A percentile compares a stretch with the other conserved stretches of the same genome.
Conservation (phyloP, 2,329 filamentous ascomycete species). For the Mycosphaerella sp. region DNA sequence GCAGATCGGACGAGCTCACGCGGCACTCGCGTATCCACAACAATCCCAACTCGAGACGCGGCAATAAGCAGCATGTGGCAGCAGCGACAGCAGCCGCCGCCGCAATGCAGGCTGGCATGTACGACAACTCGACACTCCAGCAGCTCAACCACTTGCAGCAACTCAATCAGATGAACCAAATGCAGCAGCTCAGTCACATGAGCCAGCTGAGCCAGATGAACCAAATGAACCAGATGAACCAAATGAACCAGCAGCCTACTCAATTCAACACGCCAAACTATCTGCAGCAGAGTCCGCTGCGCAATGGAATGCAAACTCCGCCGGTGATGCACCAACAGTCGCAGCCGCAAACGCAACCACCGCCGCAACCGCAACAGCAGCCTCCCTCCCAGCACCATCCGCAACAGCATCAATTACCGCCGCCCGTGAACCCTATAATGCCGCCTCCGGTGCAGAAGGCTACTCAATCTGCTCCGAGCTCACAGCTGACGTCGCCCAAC, state of each 20-base stretch:
- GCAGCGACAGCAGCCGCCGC: constrained; percentile 53
- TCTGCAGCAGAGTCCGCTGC: constrained; percentile 2
- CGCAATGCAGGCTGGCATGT: constrained; percentile 47
- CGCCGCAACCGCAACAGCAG: constrained; percentile 12
- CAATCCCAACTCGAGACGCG: constrained; percentile 93
- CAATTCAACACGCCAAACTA: constrained; percentile 9
- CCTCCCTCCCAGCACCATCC: constrained; percentile 13
- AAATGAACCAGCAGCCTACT: constrained; percentile 13
- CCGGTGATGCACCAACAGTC: constrained; percentile 12
- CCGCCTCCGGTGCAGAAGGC: constrained; percentile 50
- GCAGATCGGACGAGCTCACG: constrained; percentile 90
- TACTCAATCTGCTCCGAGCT: constrained; percentile 81
- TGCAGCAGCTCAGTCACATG: constrained; percentile 24
- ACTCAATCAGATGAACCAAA: constrained; percentile 66
- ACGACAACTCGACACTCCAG: constrained; percentile 42
- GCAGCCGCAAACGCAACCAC: constrained; percentile 14
- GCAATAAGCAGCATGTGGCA: constrained; percentile 70
- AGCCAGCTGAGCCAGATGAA: constrained; percentile 23
- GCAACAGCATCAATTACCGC: constrained; percentile 13
- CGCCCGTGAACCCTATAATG: constrained; percentile 8
- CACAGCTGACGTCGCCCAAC: constrained; percentile 84
- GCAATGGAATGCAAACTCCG: constrained; percentile 4
- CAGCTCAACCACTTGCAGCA: constrained; percentile 65
- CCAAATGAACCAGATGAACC: constrained; percentile 16
- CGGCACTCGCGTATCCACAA: constrained; percentile 97